A percentile compares a stretch with the other conserved stretches of the same genome.
Conservation (phyloP, 148 eudicot species). For the Talinum fruticosum region DNA sequence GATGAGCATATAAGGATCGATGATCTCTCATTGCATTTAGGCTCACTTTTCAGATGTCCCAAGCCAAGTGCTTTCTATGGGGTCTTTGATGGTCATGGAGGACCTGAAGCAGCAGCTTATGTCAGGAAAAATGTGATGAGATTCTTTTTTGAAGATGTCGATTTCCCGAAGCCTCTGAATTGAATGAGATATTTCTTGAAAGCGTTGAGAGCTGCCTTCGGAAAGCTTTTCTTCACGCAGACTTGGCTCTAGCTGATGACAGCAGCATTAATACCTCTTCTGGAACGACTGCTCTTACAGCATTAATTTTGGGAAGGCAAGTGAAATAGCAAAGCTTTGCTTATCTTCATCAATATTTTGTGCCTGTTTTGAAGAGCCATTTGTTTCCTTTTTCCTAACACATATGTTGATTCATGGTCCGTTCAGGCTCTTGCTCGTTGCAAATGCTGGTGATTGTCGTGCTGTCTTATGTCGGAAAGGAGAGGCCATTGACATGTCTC, state of each 20-base stretch:
- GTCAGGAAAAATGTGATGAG: constrained; percentile 46
- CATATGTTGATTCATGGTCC: background rate
- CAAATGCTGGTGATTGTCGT: constrained; percentile 81
- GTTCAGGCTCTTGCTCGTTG: constrained; percentile 73
- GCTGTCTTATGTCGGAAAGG: constrained; percentile 87
- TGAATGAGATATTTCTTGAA: constrained; percentile 44
- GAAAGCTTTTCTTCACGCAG: constrained; percentile 64
- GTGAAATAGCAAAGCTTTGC: background rate
- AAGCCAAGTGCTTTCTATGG: constrained; percentile 86
- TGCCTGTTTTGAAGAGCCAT: no score
- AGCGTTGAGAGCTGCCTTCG: constrained; percentile 55
- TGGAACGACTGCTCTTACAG: constrained; percentile 82
- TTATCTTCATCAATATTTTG: no score
- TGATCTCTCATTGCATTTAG: constrained; percentile 58
- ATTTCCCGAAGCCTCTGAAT: constrained; percentile 54
- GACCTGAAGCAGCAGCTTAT: constrained; percentile 79
- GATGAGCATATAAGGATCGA: constrained; percentile 79
- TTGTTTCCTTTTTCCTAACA: background rate
- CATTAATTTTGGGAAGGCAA: constrained; percentile 74
- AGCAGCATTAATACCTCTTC: constrained; percentile 50
- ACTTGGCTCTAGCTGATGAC: constrained; percentile 70
- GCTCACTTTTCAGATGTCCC: constrained; percentile 47
- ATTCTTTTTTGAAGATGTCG: constrained; percentile 54
- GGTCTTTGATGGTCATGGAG: constrained; percentile 94
- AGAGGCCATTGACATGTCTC: constrained; percentile 76